These are phyloP conservation scores for Mallotus nudiflorus DNA, from an alignment of 345 rosid species.

Conservation along the genomic window DNA sequence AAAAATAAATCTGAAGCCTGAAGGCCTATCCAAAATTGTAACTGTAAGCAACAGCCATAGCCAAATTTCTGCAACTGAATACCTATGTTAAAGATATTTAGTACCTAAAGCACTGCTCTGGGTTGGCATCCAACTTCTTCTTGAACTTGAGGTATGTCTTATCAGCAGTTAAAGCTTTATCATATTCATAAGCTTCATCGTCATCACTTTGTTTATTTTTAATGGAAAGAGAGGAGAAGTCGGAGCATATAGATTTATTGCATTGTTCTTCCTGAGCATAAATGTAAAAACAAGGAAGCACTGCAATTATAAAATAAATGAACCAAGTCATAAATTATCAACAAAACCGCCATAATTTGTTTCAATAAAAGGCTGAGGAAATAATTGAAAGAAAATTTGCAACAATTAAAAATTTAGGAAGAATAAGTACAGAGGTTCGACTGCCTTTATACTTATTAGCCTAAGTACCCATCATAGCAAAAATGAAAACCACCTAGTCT, in stretches of 20 bases:
- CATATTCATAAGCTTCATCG: conserved; percentile 70
- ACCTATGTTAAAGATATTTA: background rate
- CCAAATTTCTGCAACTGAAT: conserved; percentile 1
- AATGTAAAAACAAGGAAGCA: conserved; percentile 85
- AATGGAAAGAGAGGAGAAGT: conserved; percentile 45
- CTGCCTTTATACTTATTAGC: no score
- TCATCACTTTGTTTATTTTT: conserved; percentile 41
- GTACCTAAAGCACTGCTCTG: conserved; percentile 93
- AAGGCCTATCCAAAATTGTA: background rate
- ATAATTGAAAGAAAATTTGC: background rate
- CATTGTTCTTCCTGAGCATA: conserved; percentile 56
- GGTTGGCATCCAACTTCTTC: conserved; percentile 72
- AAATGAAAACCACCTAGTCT: background rate
- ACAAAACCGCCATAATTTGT: background rate
- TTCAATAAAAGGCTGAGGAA: background rate
- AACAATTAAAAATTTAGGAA: background rate
- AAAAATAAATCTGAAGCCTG: no score
- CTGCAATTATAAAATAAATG: conserved; percentile 38
- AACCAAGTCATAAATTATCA: background rate
- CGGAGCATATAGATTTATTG: conserved; percentile 40
- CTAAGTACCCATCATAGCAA: background rate
- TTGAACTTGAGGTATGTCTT: conserved; percentile 88
- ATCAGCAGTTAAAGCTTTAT: conserved; percentile 76
- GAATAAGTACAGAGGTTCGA: background rate
- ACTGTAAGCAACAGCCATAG: no score